Evolutionary conservation across 2,329 filamentous ascomycete species (phyloP).

Genomic region (Talaromyces sp.): DNA sequence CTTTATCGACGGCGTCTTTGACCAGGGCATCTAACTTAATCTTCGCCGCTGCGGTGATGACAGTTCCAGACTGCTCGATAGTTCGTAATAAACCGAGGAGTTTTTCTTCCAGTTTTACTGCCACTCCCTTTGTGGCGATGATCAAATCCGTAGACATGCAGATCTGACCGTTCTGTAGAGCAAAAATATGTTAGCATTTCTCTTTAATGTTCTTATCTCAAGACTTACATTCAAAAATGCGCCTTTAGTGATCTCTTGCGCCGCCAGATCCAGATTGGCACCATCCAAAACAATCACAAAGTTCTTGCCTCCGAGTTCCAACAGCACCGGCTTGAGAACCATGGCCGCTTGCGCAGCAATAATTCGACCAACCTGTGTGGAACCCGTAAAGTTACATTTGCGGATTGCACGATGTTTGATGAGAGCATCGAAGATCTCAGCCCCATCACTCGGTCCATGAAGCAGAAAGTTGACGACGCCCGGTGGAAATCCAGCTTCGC

Average conservation of each 20-base stretch:
- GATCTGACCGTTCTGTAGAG: constrained; percentile 61
- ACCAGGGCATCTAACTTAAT: neutral
- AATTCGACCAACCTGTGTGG: constrained; percentile 42
- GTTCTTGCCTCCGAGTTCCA: constrained; percentile 53
- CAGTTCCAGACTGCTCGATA: neutral
- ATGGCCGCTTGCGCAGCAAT: constrained; percentile 40
- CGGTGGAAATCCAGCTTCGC: constrained; percentile 44
- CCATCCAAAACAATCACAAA: constrained; percentile 47
- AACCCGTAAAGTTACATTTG: constrained; percentile 50
- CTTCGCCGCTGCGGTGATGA: neutral
- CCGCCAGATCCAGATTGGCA: constrained; percentile 46
- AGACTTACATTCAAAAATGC: constrained; percentile 55
- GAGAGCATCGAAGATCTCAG: constrained; percentile 36
- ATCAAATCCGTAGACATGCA: constrained; percentile 66
- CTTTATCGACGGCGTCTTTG: neutral
- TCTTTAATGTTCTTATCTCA: constrained; percentile 42
- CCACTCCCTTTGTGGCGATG: constrained; percentile 46
- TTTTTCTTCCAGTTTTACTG: neutral
- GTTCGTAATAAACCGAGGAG: neutral
- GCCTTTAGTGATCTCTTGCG: constrained; percentile 44
- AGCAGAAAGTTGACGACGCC: constrained; percentile 45
- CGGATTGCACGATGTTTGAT: constrained; percentile 39
- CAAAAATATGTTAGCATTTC: neutral
- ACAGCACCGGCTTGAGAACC: constrained; percentile 46
- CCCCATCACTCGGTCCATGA: constrained; percentile 33